Evolutionary conservation across 305 asterid genomes (phyloP).

Genomic region (Euphrasia arctica): DNA sequence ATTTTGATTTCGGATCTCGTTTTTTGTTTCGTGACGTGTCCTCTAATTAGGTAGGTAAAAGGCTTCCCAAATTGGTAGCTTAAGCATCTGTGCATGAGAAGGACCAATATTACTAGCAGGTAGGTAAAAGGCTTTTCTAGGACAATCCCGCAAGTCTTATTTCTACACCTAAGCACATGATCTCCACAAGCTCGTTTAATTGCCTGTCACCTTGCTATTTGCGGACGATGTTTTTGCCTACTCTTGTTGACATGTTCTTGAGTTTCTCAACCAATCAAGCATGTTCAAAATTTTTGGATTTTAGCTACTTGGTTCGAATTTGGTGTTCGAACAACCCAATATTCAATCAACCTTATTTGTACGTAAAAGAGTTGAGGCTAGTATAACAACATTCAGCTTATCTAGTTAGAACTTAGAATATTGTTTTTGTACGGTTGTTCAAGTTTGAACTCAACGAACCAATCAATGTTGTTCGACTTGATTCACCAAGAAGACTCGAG

Average conservation of each 20-base stretch:
- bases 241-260: slow-evolving; percentile 14
- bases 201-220: slow-evolving; percentile 43
- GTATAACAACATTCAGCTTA: neutral
- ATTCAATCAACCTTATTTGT: slow-evolving; percentile 39
- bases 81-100: neutral
- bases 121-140: slow-evolving; percentile 48
- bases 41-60: too few species aligned
- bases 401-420: too few species aligned
- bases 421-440: too few species aligned
- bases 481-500: too few species aligned
- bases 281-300: neutral
- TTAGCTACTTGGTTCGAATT: slow-evolving; percentile 13
- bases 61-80: too few species aligned
- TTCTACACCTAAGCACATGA: slow-evolving; percentile 74
- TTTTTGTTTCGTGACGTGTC: too few species aligned
- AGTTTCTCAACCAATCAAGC: slow-evolving; percentile 26
- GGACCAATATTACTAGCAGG: slow-evolving; percentile 37
- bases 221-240: slow-evolving; percentile 37
- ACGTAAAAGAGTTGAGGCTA: too few species aligned
- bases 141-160: slow-evolving; percentile 51
- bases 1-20: too few species aligned
- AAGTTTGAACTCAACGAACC: too few species aligned
- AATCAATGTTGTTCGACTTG: too few species aligned
- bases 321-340: slow-evolving; percentile 18
- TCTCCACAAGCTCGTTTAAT: slow-evolving; percentile 21